phyloP scores from a whole-genome alignment of 345 rosid species.

The Corymbia maculata region DNA sequence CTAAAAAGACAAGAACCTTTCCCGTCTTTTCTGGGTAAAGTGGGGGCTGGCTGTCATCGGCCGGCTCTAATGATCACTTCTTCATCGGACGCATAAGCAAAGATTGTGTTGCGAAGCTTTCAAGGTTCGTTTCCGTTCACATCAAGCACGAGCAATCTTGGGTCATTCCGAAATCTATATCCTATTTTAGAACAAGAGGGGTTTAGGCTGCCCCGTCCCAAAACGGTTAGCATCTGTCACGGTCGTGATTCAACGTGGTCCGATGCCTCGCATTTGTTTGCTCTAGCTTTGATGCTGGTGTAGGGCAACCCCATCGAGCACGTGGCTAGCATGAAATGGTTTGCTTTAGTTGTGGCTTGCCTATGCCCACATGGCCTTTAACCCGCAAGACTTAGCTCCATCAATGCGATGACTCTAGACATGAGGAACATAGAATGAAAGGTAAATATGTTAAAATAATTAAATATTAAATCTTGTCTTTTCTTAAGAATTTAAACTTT shows the following conservation, averaged over 20 bases:
- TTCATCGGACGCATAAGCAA: background rate
- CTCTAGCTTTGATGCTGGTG: background rate
- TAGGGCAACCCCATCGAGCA: background rate
- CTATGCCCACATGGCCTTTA: background rate
- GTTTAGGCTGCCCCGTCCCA: background rate
- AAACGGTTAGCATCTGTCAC: background rate
- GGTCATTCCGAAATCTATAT: background rate
- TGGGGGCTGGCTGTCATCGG: background rate
- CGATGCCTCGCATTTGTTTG: background rate
- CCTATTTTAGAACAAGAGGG: background rate
- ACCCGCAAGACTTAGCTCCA: background rate
- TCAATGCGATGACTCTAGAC: background rate
- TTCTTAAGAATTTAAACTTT: background rate
- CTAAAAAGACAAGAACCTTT: background rate
- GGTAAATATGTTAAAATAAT: background rate
- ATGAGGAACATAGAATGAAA: background rate
- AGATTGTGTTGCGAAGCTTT: background rate
- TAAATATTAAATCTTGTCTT: fast-evolving
- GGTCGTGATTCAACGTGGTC: background rate
- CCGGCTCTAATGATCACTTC: background rate
- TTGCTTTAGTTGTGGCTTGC: background rate
- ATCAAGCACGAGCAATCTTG: background rate
- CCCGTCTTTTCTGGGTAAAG: background rate
- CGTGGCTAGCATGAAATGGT: background rate
- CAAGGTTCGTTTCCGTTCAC: background rate